Percentiles rank a stretch among this genome's conserved stretches.
These are phyloP conservation scores for Cupressus sempervirens DNA, from an alignment of 75 land plant species.

Conservation along the genomic window DNA sequence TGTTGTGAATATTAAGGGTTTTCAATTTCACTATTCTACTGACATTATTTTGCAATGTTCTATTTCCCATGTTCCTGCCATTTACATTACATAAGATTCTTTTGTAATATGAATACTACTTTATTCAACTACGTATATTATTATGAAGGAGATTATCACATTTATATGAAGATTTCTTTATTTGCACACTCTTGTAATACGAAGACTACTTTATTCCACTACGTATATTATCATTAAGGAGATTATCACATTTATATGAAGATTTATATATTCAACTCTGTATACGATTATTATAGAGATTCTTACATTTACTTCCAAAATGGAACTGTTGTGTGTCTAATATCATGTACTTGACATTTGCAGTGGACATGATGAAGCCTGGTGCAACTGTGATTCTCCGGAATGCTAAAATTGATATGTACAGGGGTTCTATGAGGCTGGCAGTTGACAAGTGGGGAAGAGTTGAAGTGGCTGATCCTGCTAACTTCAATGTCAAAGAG, in stretches of 20 bases:
- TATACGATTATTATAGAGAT: not conserved
- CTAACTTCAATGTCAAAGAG: conserved; percentile 32
- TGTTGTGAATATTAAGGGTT: not conserved
- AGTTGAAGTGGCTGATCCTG: conserved; percentile 62
- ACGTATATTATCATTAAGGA: not conserved
- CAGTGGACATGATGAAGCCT: conserved; percentile 74
- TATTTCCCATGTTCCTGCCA: not conserved
- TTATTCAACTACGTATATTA: not conserved
- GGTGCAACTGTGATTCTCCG: conserved; percentile 56
- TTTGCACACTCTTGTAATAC: not conserved
- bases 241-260: not conserved
- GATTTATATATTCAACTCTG: not conserved
- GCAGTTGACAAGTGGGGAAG: conserved; percentile 81
- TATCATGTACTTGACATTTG: conserved; percentile 14
- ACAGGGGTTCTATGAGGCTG: conserved; percentile 82
- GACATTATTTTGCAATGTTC: not conserved
- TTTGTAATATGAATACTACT: not conserved
- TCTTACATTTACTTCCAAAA: not conserved
- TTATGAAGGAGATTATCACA: not conserved
- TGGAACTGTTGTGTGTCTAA: not conserved
- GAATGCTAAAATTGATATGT: conserved; percentile 89
- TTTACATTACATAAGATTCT: not conserved
- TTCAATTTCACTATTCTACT: not conserved
- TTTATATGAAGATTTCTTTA: not conserved
- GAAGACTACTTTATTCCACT: not conserved